Evolutionary conservation across 331 rosid genomes (phyloP), one percentile per base, ranked within the genome.

Genomic region (Quercus phellos): DNA sequence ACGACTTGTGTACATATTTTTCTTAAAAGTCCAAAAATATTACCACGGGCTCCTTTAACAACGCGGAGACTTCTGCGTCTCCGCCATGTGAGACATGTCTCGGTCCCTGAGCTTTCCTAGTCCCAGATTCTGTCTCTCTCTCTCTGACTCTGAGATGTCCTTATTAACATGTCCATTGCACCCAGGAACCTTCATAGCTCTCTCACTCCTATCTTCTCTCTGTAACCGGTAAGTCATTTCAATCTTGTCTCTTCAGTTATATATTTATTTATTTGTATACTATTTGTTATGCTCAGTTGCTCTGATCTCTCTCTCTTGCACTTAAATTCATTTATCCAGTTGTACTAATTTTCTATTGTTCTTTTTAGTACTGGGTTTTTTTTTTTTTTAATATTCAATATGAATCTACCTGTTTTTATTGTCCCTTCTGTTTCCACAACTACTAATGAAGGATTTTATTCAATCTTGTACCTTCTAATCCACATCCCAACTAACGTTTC

Each of bases 71-170:
- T 81, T 84, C 63, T 73, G 69, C 88, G 94, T 78, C 43, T 68
- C 61, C 68, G 84, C 95, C 98, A 92, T 92, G 98, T 92, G 98
- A 90, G 78, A 72, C 54, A 60, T 84, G 89, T 75, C 95, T 94
- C 89, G 98, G 79, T 85, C 75, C 42, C 83, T 72, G 90, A 83
- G 94, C 96, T 88, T 86, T 86, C 86, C 80, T 42, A 77, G 73
- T 78, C 85, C 26, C 73, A 50, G 71, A 77, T 19, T 77, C 80
- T 29, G 29, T 21, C 54, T 75, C 68, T 83, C 55, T 79, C 73
- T 75, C 70, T 70, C 58, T n/a, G 51, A 24, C 61, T 27, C 67
- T 54, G 74, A 54, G 50, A 74, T 73, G 77, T 55, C 78, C 21
- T 53, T 79, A 59, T 80, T 46, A 83, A 70, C 88, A 77, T 79